Evolutionary conservation across 2,329 filamentous ascomycete genomes (phyloP).

Genomic region (Curvularia hawaiiensis): DNA sequence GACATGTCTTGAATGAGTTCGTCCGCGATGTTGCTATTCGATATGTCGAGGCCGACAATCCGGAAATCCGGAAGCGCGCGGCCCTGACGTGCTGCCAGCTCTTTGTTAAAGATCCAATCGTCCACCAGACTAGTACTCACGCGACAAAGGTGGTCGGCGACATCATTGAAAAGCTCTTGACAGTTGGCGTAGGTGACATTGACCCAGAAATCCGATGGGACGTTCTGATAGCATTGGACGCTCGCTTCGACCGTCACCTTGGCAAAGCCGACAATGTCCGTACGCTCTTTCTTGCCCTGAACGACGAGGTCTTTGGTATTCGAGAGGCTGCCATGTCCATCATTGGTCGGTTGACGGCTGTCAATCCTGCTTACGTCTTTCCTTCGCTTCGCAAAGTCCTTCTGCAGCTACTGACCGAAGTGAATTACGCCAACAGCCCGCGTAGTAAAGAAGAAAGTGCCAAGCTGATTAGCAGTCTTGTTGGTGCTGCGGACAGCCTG

Average conservation of each 20-base stretch:
- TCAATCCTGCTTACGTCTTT: conserved; percentile 97
- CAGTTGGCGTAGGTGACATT: conserved; percentile 88
- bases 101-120: conserved; percentile 94
- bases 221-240: conserved; percentile 86
- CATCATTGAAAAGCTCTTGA: conserved; percentile 95
- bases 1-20: conserved; percentile 96
- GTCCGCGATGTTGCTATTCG: conserved; percentile 97
- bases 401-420: conserved; percentile 93
- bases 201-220: conserved; percentile 88
- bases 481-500: conserved; percentile 88
- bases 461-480: conserved; percentile 87
- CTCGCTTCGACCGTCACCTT: conserved; percentile 94
- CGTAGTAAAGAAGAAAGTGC: conserved; percentile 97
- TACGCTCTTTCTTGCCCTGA: conserved; percentile 91
- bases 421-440: conserved; percentile 93
- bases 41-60: conserved; percentile 95
- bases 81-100: conserved; percentile 97
- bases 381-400: conserved; percentile 93
- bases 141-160: conserved; percentile 97
- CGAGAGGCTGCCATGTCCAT: conserved; percentile 95
- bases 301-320: conserved; percentile 92
- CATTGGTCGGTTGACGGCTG: conserved; percentile 86
- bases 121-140: conserved; percentile 96
- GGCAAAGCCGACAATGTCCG: conserved; percentile 97
- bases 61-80: conserved; percentile 90